Conservation (phyloP, 2,329 filamentous ascomycete species). For the Aquanectria penicillioides region DNA sequence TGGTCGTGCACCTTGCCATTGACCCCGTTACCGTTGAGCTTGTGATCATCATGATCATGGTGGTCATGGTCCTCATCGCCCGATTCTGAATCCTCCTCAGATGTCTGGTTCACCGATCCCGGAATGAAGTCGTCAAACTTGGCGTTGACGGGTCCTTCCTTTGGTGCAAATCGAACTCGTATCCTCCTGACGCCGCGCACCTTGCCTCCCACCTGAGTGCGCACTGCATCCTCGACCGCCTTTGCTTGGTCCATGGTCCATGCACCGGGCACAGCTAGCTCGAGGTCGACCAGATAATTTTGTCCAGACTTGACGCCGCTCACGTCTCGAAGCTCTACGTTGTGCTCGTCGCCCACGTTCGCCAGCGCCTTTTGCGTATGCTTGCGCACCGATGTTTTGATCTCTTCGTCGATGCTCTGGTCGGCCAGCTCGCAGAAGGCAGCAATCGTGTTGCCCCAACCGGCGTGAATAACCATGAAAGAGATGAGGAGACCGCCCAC, state of each 20-base stretch:
- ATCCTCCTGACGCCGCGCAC: conserved; percentile 87
- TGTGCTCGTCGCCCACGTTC: conserved; percentile 61
- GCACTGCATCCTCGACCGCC: conserved; percentile 77
- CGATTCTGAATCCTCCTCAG: conserved; percentile 63
- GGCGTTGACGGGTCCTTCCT: conserved; percentile 66
- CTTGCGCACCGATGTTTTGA: conserved; percentile 76
- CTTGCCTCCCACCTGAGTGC: conserved; percentile 76
- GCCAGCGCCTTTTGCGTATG: conserved; percentile 70
- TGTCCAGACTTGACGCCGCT: conserved; percentile 95
- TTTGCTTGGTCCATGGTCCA: conserved; percentile 80
- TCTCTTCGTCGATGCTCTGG: conserved; percentile 84
- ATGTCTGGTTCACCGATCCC: conserved; percentile 71
- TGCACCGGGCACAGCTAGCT: conserved; percentile 79
- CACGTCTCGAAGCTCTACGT: conserved; percentile 79
- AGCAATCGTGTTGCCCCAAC: conserved; percentile 83
- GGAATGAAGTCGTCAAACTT: conserved; percentile 82
- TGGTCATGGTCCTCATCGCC: conserved; percentile 48
- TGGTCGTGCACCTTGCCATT: conserved; percentile 20
- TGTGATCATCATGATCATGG: conserved; percentile 52
- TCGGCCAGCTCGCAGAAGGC: conserved; percentile 93
- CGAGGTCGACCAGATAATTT: conserved; percentile 93
- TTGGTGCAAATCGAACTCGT: conserved; percentile 83
- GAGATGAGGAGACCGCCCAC: conserved; percentile 94
- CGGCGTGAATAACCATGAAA: conserved; percentile 90
- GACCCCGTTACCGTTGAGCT: conserved; percentile 37